Conservation (phyloP, 164 flowering plant genomes). For the Dillenia turbinata region DNA sequence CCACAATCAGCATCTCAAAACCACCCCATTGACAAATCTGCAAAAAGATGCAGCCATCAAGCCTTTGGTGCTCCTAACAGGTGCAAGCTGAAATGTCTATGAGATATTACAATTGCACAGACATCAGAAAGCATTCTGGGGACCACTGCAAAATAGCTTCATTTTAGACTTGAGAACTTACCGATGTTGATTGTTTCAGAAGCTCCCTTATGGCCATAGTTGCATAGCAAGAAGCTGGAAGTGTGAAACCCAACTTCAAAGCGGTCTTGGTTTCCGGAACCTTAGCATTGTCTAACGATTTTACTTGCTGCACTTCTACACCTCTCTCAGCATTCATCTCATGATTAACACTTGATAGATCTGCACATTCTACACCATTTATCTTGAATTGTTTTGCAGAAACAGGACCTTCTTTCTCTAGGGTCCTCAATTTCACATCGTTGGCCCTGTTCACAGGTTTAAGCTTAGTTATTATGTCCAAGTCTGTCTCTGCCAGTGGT, state of each 20-base stretch:
- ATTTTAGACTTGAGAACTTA: conserved; percentile 23
- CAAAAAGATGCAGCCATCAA: neutral
- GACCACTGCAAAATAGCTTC: neutral
- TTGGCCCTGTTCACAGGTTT: conserved; percentile 12
- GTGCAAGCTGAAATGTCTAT: neutral
- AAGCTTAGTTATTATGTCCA: conserved; percentile 51
- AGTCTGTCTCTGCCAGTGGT: conserved; percentile 81
- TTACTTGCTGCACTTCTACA: conserved; percentile 15
- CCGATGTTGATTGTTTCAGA: conserved; percentile 85
- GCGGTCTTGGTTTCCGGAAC: conserved; percentile 42
- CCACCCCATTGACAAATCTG: neutral
- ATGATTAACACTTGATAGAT: neutral
- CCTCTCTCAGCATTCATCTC: conserved; percentile 18
- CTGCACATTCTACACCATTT: too few species aligned
- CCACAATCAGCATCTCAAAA: too few species aligned
- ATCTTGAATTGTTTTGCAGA: too few species aligned
- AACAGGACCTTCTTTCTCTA: conserved; percentile 1
- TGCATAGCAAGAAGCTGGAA: conserved; percentile 89
- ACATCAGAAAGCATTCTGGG: neutral
- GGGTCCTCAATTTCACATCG: conserved; percentile 12
- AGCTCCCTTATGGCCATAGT: conserved; percentile 99
- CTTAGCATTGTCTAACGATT: conserved; percentile 17
- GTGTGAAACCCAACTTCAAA: conserved; percentile 71
- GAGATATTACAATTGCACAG: neutral
- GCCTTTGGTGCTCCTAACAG: neutral